These are phyloP conservation scores for Steccherinum ochraceum DNA, from an alignment of 768 basidiomycete genomes.

Conservation along the genomic window DNA sequence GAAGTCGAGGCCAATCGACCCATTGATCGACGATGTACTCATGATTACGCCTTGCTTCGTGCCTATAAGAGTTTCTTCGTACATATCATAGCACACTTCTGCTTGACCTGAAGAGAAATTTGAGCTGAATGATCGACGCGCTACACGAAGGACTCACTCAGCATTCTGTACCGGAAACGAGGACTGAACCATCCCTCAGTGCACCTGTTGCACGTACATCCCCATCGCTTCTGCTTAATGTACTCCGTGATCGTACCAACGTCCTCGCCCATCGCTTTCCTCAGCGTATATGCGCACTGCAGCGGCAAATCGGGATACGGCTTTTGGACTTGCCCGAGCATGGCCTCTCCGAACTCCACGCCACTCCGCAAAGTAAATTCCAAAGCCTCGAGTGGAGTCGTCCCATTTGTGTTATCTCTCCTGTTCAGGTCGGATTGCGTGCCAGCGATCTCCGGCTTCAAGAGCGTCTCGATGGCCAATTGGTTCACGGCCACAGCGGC, in stretches of 20 bases:
- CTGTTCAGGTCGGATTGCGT: background rate
- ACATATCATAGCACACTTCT: too few relatives aligned
- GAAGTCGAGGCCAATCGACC: background rate
- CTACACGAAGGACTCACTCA: background rate
- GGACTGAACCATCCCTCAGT: slow-evolving; percentile 11
- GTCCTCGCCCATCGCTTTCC: slow-evolving; percentile 1
- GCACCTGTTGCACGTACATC: slow-evolving; percentile 11
- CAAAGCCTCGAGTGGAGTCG: background rate
- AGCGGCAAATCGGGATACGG: background rate
- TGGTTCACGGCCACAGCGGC: slow-evolving; percentile 4
- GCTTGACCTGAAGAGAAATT: too few relatives aligned
- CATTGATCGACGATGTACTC: too few relatives aligned
- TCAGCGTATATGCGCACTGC: background rate
- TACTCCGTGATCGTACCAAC: background rate
- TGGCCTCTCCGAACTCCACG: background rate
- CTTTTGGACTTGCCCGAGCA: background rate
- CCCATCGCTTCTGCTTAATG: background rate
- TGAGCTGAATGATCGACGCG: too few relatives aligned
- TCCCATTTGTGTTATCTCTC: background rate
- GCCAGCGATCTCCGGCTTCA: background rate
- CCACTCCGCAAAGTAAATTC: background rate
- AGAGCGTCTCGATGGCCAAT: background rate
- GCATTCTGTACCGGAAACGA: slow-evolving; percentile 3
- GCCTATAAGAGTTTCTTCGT: too few relatives aligned
- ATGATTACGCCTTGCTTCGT: too few relatives aligned